Percentiles rank a stretch among this genome's conserved stretches.
Evolutionary conservation across 192 early-diverging fungal species (phyloP).

Genomic region (Allomyces arbusculus): DNA sequence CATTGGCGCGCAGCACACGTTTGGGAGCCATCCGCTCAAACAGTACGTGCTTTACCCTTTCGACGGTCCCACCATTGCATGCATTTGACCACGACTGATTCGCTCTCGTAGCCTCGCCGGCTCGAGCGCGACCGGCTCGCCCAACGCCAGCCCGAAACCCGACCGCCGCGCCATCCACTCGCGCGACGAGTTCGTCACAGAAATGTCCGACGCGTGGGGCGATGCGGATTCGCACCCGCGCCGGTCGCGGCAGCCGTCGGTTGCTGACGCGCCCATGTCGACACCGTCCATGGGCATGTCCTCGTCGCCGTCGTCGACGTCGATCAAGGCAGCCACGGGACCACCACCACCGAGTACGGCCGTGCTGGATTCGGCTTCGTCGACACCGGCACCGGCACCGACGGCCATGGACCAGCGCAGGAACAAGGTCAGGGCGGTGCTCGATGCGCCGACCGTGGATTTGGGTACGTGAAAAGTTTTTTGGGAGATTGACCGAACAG

Average conservation of each 20-base stretch:
- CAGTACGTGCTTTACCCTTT: too few species aligned
- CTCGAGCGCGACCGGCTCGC: not conserved
- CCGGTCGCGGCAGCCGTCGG: not conserved
- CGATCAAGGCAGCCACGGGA: not conserved
- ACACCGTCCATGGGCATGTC: not conserved
- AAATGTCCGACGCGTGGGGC: too few species aligned
- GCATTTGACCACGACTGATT: too few species aligned
- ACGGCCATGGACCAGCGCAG: not conserved
- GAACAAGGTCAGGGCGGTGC: not conserved
- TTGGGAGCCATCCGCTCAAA: too few species aligned
- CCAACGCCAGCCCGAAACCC: not conserved
- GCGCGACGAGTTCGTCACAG: too few species aligned
- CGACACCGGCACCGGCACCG: not conserved
- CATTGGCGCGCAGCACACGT: too few species aligned
- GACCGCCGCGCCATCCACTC: too few species aligned
- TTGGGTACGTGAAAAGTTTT: constrained; percentile 13
- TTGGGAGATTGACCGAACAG: too few species aligned
- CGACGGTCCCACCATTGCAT: too few species aligned
- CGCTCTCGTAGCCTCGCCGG: not conserved
- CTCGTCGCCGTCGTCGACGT: not conserved
- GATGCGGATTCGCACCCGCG: not conserved
- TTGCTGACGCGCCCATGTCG: too few species aligned
- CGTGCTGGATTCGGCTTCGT: not conserved
- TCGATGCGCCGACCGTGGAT: constrained; percentile 9
- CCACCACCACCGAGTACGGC: too few species aligned